Conservation (phyloP, 1,139 yeast genomes). For the Kodamaea sp. region DNA sequence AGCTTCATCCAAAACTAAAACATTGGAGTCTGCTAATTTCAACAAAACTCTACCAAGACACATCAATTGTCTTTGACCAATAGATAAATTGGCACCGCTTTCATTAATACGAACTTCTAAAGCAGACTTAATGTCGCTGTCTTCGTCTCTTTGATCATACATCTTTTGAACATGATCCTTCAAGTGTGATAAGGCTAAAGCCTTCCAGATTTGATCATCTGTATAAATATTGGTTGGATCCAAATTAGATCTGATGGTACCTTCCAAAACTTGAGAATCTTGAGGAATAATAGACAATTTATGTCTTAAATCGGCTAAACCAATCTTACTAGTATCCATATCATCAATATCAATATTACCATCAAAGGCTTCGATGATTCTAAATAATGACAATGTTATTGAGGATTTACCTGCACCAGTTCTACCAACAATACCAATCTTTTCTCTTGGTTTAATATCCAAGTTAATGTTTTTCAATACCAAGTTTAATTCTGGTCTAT, state of each 20-base stretch:
- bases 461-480: slow-evolving; percentile 54
- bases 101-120: slow-evolving; percentile 66
- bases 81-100: slow-evolving; percentile 85
- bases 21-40: slow-evolving; percentile 58
- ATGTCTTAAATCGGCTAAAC: slow-evolving; percentile 80
- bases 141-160: slow-evolving; percentile 36
- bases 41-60: slow-evolving; percentile 86
- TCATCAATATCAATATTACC: slow-evolving; percentile 78
- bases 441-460: slow-evolving; percentile 55
- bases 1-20: slow-evolving; percentile 89
- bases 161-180: slow-evolving; percentile 66
- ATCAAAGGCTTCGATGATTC: slow-evolving; percentile 66
- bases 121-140: slow-evolving; percentile 36
- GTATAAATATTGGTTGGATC: slow-evolving; percentile 73
- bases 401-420: slow-evolving; percentile 87
- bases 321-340: slow-evolving; percentile 65
- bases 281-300: slow-evolving; percentile 90
- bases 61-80: slow-evolving; percentile 90
- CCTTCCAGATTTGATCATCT: slow-evolving; percentile 83
- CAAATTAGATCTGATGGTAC: slow-evolving; percentile 80
- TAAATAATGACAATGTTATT: slow-evolving; percentile 65
- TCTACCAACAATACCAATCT: slow-evolving; percentile 79
- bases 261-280: slow-evolving; percentile 95
- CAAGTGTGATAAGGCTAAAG: slow-evolving; percentile 80
- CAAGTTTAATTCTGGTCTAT: slow-evolving; percentile 55